phyloP scores from a whole-genome alignment of 495 filamentous ascomycete genomes.

The Podospora anserina region DNA sequence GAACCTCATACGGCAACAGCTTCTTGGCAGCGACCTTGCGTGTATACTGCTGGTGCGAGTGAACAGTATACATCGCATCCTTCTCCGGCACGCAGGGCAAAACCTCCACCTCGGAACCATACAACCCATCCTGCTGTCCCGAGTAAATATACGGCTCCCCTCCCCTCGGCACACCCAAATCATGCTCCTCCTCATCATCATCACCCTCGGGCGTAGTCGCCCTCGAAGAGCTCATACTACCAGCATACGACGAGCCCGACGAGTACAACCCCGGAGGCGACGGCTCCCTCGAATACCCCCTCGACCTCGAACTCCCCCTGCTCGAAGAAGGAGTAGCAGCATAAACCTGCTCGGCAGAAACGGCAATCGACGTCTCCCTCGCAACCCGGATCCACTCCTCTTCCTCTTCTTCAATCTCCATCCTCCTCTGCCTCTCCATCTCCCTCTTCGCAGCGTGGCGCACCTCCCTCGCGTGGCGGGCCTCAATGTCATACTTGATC shows the following conservation, averaged over 20 bases:
- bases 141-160: slow-evolving; percentile 33
- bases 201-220: slow-evolving; percentile 42
- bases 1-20: slow-evolving; percentile 48
- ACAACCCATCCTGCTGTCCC: slow-evolving; percentile 8
- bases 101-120: slow-evolving; percentile 41
- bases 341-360: background rate
- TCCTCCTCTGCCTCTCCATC: slow-evolving; percentile 29
- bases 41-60: slow-evolving; percentile 11
- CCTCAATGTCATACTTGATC: slow-evolving; percentile 56
- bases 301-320: slow-evolving; percentile 38
- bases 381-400: slow-evolving; percentile 25
- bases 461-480: slow-evolving; percentile 41
- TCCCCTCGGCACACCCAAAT: slow-evolving; percentile 24
- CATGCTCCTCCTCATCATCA: slow-evolving; percentile 32
- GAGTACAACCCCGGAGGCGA: slow-evolving; percentile 43
- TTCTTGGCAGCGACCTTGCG: slow-evolving; percentile 17
- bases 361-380: background rate
- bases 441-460: slow-evolving; percentile 40
- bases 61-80: slow-evolving; percentile 23
- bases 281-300: slow-evolving; percentile 28
- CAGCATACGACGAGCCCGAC: slow-evolving; percentile 40
- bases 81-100: slow-evolving; percentile 31
- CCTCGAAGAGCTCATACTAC: slow-evolving; percentile 42
- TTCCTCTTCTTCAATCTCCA: slow-evolving; percentile 19
- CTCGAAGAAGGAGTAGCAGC: slow-evolving; percentile 36